Conservation (phyloP, 1,139 yeast genomes). For the Candida glucosophila region DNA sequence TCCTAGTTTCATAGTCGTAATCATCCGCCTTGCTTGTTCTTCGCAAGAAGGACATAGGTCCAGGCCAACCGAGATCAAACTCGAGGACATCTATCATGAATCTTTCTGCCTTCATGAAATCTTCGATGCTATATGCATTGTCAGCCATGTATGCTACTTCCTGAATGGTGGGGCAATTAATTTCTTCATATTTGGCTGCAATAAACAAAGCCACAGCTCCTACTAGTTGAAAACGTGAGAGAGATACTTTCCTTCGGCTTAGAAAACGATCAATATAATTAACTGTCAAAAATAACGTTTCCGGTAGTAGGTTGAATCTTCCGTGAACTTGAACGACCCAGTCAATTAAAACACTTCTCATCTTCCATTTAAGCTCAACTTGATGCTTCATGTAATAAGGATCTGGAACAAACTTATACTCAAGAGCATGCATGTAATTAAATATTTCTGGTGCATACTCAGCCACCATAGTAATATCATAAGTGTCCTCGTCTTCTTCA, state of each 20-base stretch:
- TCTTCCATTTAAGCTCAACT: constrained; percentile 83
- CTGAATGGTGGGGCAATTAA: constrained; percentile 87
- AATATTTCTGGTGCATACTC: constrained; percentile 93
- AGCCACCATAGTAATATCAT: constrained; percentile 88
- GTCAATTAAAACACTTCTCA: constrained; percentile 78
- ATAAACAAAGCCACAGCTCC: constrained; percentile 93
- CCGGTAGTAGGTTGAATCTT: constrained; percentile 82
- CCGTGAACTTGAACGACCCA: constrained; percentile 95
- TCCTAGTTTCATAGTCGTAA: constrained; percentile 88
- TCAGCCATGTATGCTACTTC: constrained; percentile 96
- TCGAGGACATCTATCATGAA: constrained; percentile 87
- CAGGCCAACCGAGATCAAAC: constrained; percentile 97
- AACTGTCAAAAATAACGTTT: constrained; percentile 78
- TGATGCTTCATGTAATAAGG: constrained; percentile 79
- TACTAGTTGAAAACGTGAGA: constrained; percentile 81
- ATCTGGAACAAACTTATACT: constrained; percentile 67
- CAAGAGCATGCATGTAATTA: constrained; percentile 72
- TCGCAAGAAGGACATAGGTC: constrained; percentile 94
- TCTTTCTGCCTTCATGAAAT: constrained; percentile 82
- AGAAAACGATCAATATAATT: constrained; percentile 88
- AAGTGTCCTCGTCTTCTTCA: constrained; percentile 82
- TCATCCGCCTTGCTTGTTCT: constrained; percentile 97
- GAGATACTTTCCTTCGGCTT: constrained; percentile 62
- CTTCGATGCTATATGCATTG: constrained; percentile 74
- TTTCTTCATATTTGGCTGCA: constrained; percentile 95